Evolutionary conservation across 495 filamentous ascomycete genomes (phyloP).

Genomic region (Xylaria bambusicola): DNA sequence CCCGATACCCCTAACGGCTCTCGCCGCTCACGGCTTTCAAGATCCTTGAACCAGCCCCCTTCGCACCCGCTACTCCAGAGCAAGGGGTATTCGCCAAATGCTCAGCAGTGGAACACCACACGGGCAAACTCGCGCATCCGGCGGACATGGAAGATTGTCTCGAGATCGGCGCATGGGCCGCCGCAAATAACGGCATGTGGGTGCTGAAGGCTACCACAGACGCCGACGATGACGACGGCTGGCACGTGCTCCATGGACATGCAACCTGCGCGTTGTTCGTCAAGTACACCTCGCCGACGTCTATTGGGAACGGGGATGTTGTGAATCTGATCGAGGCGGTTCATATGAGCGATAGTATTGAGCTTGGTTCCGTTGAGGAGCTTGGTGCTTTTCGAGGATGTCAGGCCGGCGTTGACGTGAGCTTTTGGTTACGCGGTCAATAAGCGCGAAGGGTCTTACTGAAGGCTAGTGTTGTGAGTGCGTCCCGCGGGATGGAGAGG

Average conservation of each 20-base stretch:
- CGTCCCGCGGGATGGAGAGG: too few relatives aligned
- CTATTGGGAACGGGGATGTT: constrained; percentile 21
- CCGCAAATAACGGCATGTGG: constrained; percentile 18
- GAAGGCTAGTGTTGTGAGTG: too few relatives aligned
- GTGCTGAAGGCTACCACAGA: constrained; percentile 1
- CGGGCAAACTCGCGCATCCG: not conserved
- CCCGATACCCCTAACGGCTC: constrained; percentile 9
- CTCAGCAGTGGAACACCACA: not conserved
- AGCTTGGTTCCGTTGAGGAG: constrained; percentile 2
- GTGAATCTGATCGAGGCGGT: constrained; percentile 13
- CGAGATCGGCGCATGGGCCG: constrained; percentile 8
- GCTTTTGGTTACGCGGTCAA: constrained; percentile 16
- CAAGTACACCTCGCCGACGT: constrained; percentile 16
- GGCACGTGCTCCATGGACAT: constrained; percentile 7
- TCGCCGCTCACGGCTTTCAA: constrained; percentile 6
- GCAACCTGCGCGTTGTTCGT: constrained; percentile 16
- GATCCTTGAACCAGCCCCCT: constrained; percentile 5
- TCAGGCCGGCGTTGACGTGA: constrained; percentile 8
- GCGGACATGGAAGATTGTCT: constrained; percentile 20
- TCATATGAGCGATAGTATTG: not conserved
- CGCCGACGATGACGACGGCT: constrained; percentile 7
- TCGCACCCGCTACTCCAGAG: constrained; percentile 11
- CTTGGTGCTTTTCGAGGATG: not conserved
- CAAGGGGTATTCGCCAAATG: constrained; percentile 12
- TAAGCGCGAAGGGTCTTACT: not conserved